phyloP scores from a whole-genome alignment of 2,329 filamentous ascomycete species.

The Diaporthe sp. region DNA sequence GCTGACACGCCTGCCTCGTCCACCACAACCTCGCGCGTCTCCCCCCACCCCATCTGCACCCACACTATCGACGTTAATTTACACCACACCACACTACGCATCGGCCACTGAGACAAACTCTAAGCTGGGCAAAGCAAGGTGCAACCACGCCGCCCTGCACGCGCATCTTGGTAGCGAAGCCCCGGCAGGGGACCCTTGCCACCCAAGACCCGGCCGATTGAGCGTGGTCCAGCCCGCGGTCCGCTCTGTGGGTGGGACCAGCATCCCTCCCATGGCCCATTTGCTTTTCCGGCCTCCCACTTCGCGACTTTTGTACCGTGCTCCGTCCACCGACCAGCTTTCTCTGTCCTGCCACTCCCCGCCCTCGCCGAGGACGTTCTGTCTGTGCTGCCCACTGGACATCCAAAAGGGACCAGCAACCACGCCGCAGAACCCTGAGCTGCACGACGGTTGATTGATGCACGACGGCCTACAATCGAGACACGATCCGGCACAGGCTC shows the following conservation, averaged over 20 bases:
- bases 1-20: slow-evolving; percentile 12
- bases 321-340: slow-evolving; percentile 27
- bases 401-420: background rate
- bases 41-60: background rate
- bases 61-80: slow-evolving; percentile 16
- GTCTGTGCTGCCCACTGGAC: slow-evolving; percentile 17
- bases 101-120: slow-evolving; percentile 29
- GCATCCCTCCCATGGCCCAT: slow-evolving; percentile 26
- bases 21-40: slow-evolving; percentile 21
- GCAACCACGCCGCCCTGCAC: slow-evolving; percentile 21
- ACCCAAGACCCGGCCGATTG: slow-evolving; percentile 19
- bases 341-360: slow-evolving; percentile 9
- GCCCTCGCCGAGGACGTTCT: slow-evolving; percentile 22
- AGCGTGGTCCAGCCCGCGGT: slow-evolving; percentile 26
- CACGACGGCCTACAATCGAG: background rate
- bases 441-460: background rate
- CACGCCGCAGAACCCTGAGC: background rate
- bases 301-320: slow-evolving; percentile 28
- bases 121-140: slow-evolving; percentile 18
- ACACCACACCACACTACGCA: slow-evolving; percentile 22
- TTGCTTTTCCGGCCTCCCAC: slow-evolving; percentile 26
- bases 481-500: background rate
- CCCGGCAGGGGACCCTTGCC: slow-evolving; percentile 19
- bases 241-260: slow-evolving; percentile 27
- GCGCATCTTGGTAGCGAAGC: slow-evolving; percentile 14